phyloP scores from a whole-genome alignment of 768 basidiomycete species.

The Gloeophyllum trabeum region DNA sequence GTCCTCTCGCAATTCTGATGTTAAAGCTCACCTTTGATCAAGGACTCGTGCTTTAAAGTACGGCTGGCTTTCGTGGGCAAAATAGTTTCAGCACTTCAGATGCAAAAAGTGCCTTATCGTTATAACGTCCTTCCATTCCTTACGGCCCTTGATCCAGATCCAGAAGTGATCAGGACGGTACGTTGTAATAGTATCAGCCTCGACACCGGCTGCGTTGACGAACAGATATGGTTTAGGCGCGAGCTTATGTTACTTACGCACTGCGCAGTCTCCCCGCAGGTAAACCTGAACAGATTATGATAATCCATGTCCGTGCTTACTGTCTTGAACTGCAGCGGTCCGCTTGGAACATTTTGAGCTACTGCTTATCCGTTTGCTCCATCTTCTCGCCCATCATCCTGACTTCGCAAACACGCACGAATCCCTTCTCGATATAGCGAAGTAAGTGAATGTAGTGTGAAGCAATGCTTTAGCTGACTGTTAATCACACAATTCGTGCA shows the following conservation, averaged over 20 bases:
- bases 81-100: constrained; percentile 49
- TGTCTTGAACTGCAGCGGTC: constrained; percentile 23
- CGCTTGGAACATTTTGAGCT: constrained; percentile 66
- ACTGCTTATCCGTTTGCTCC: constrained; percentile 77
- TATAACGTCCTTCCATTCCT: constrained; percentile 85
- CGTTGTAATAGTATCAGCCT: constrained; percentile 14
- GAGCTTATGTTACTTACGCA: constrained; percentile 41
- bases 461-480: background rate
- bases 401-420: constrained; percentile 68
- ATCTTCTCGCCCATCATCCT: constrained; percentile 88
- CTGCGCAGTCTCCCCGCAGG: constrained; percentile 35
- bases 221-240: constrained; percentile 30
- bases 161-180: constrained; percentile 63
- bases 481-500: constrained; percentile 16
- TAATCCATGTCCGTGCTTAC: too few species aligned
- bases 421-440: constrained; percentile 66
- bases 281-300: constrained; percentile 14
- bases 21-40: constrained; percentile 2
- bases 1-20: constrained; percentile 2
- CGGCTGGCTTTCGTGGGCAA: constrained; percentile 72
- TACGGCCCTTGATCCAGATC: constrained; percentile 84
- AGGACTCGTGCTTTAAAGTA: constrained; percentile 88
- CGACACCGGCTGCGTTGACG: too few species aligned
- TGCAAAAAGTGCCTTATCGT: constrained; percentile 51
- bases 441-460: constrained; percentile 33